Evolutionary conservation across 2,329 filamentous ascomycete species (phyloP), one percentile per base, ranked within the genome.

Genomic region (Knoxdaviesia capensis): DNA sequence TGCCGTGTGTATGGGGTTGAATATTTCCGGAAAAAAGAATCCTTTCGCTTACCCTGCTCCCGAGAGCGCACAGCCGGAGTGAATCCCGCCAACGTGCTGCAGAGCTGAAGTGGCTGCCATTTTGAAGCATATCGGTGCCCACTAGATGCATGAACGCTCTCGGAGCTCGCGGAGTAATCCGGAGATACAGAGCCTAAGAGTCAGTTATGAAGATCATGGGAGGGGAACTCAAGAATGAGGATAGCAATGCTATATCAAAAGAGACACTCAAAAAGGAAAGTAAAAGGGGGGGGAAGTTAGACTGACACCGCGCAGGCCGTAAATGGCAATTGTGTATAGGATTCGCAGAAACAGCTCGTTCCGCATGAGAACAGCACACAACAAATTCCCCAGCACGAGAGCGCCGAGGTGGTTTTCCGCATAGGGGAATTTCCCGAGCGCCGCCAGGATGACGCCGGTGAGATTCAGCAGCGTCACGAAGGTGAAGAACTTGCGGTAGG

Each of bases 71-170:
- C 58, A 60, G 29, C 59, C 59, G 0, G 58, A 60, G 47, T 62
- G 59, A 33, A 61, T 60, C 11, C 58, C 59, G 31, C 59, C 59
- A n/a, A 62, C 58, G 36, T 62, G 59, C 47, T 61, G 59, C 37
- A 62, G 45, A 41, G 56, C 48, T 4, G 58, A 61, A 7, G 56
- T 59, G 3, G 52, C 56, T 6, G 48, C 56, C 5, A 59, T 38
- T 47, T 60, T 62, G 48, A 62, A 38, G 9, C 49, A 44, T 6
- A 57, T 1, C 2, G 59, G 59, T 6, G 59, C 58, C 59, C 59
- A 62, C 59, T 60, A 41, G 5, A 37, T 5, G 33, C 20, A 20
- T 20, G 20, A 20, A 20, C 20, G 3, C 3, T 2, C 20, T 20
- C 20, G 20, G 20, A 20, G 20, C 20, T 20, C 20, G 20, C 20